Evolutionary conservation across 306 rosid species (phyloP), one percentile per base, ranked within the genome.

Genomic region (Rubus parviflorus): DNA sequence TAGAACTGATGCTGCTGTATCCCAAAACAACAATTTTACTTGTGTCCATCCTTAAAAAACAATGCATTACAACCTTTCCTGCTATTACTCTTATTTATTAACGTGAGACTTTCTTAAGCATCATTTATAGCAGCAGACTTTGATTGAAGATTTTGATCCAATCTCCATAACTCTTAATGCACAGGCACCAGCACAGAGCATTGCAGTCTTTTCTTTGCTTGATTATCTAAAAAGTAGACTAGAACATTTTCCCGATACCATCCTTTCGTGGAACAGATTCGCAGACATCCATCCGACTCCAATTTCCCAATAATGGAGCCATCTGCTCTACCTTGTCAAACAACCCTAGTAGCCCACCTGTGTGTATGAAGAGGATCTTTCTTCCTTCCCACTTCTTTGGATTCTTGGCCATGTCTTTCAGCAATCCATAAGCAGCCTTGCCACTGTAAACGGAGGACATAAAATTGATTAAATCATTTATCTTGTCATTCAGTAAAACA

Each of bases 351-450:
- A 95, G 85, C 68, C 98, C 98, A 23, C 98, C 97, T 0, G 98
- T 92, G 79, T 95, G 98, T 78, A 95, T 65, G 84, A 95, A 94
- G 68, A 94, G 97, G 81, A 94, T 53, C 86, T 85, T 92, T 77
- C 97, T 92, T 70, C 98, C 97, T 88, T 90, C 98, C 98, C 98
- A 94, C 68, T 90, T 89, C 86, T 87, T 82, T 53, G 97, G 92
- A 83, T 92, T 88, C 81, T 81, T 93, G 14, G 62, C 25, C 81
- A 94, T 89, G 76, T 92, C 98, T 83, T 88, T 88, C 81, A 87
- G 68, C 95, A 92, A 52, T 62, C 85, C 91, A 85, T 81, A 89
- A 41, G 89, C 92, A 70, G 93, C 98, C 79, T 94, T 94, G 75
- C 98, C 98, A 9, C 98, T 92, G 90, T 70, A 68, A n/a, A 66